A percentile compares a stretch with the other conserved stretches of the same genome.
Conservation (phyloP, 345 rosid species). For the Ceriops decandra region DNA sequence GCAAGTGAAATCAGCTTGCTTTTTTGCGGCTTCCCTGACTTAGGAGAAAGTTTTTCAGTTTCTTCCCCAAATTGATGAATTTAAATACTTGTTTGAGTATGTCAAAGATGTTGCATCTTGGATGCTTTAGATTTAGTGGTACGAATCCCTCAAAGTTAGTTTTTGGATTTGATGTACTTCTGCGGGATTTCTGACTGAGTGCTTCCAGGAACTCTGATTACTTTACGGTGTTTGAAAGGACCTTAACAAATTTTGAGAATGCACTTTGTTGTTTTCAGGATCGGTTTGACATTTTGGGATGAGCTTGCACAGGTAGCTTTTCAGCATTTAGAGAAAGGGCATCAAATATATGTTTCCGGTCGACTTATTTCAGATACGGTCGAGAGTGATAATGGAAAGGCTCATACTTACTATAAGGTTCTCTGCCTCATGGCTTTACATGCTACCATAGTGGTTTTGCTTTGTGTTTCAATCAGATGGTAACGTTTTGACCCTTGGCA, state of each 20-base stretch:
- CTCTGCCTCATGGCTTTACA: slow-evolving; percentile 1
- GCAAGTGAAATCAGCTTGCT: too few relatives aligned
- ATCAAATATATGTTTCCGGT: slow-evolving; percentile 58
- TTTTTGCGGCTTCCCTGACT: neutral
- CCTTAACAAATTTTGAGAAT: neutral
- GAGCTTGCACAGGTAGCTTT: slow-evolving; percentile 52
- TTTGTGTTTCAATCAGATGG: neutral
- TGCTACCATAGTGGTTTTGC: neutral
- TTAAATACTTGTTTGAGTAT: neutral
- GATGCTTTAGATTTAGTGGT: too few relatives aligned
- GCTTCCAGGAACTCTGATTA: neutral
- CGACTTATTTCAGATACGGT: slow-evolving; percentile 50
- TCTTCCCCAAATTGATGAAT: neutral
- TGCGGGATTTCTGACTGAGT: neutral
- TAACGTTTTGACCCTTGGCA: slow-evolving; percentile 20
- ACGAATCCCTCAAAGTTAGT: too few relatives aligned
- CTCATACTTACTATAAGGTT: slow-evolving; percentile 58
- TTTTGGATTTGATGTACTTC: neutral
- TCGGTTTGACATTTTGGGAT: slow-evolving; percentile 64
- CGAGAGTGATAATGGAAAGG: slow-evolving; percentile 50
- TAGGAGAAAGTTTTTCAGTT: neutral
- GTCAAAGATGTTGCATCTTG: too few relatives aligned
- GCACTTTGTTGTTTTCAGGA: slow-evolving; percentile 32
- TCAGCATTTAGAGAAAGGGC: slow-evolving; percentile 54
- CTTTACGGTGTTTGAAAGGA: neutral